These are phyloP conservation scores for Globisporangium perplexum DNA, from an alignment of 352 stramenopile species.

Conservation along the genomic window DNA sequence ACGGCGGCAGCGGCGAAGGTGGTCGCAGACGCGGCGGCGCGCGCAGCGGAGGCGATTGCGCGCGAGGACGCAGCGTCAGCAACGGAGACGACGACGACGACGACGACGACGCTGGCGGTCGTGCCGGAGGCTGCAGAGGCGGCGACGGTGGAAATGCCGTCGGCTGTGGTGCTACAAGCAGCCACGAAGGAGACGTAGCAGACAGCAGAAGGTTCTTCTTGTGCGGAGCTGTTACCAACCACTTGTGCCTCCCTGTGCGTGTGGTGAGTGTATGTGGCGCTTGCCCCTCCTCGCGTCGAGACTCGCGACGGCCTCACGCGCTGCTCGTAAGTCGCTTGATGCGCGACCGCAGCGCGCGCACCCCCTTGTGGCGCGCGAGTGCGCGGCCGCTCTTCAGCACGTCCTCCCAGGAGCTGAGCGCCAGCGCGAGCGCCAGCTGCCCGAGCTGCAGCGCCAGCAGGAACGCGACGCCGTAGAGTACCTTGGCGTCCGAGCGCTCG, in stretches of 20 bases:
- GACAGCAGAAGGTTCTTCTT: slow-evolving; percentile 4
- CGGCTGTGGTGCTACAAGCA: slow-evolving; percentile 8
- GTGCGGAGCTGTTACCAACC: too few relatives aligned
- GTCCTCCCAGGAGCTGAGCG: slow-evolving; percentile 57
- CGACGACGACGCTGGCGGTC: slow-evolving; percentile 6
- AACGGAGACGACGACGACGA: slow-evolving; percentile 15
- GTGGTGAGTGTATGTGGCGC: too few relatives aligned
- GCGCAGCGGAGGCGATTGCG: slow-evolving; percentile 10
- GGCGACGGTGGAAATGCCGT: neutral
- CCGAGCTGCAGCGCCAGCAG: slow-evolving; percentile 43
- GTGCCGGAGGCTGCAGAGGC: neutral
- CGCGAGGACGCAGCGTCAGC: slow-evolving; percentile 2
- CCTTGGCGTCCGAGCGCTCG: slow-evolving; percentile 34
- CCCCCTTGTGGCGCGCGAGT: slow-evolving; percentile 7
- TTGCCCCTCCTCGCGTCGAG: too few relatives aligned
- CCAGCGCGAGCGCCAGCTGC: slow-evolving; percentile 48
- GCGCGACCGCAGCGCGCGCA: slow-evolving; percentile 5
- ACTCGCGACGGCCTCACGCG: neutral
- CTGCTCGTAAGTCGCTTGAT: neutral
- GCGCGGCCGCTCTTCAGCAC: slow-evolving; percentile 29
- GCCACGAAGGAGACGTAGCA: slow-evolving; percentile 4
- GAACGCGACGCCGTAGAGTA: slow-evolving; percentile 46
- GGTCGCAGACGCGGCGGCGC: slow-evolving; percentile 10
- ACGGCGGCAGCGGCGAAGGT: slow-evolving; percentile 5
- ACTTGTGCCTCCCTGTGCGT: too few relatives aligned